Base-by-base conservation (phyloP, 2,329 filamentous ascomycete species). In the Trichoderma gracile region DNA sequence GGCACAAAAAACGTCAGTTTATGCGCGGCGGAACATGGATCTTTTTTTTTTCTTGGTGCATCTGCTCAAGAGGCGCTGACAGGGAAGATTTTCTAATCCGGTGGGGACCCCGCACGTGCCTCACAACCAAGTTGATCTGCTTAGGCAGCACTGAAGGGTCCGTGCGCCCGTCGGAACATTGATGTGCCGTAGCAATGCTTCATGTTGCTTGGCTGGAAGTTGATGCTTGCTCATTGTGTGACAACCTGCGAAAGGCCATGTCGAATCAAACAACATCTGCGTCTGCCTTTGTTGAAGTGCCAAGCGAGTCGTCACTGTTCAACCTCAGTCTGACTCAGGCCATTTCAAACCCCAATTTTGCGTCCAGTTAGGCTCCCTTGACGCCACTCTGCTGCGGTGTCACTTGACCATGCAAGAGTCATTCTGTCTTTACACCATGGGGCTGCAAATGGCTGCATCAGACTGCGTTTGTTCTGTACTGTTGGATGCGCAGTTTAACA, bases 101-200 rank as follows among this genome's bases (percentile, higher is more conserved):
- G 59, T 63, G 64, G 64, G 64, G 64, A 47, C 33, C 25, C 59
- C 58, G 59, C 64, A 65, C 64, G 64, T 65, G 64, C 64, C 38
- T 65, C 19, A 45, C 52, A 47, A 47, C 64, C 58, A 57, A 65
- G 3, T 25, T 5, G 40, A 9, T 49, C 8, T 30, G 57, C 33
- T 47, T 53, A 65, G 50, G 53, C 54, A 60, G 49, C 25, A 30
- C 4, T 8, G 7, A 12, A n/a, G 52, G 59, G 64, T 63, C 58
- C 49, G 58, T 65, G 64, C 63, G 6, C 8, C 2, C 25, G 47
- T 42, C 60, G 47, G 58, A 54, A 38, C 45, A 23, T 38, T 33
- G 3, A 38, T 62, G 15, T 45, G 38, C 38, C 46, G 19, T n/a
- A n/a, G n/a, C n/a, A n/a, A n/a, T n/a, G n/a, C n/a, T n/a, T n/a